Evolutionary conservation across 371 early-diverging fungal species (phyloP).

Genomic region (Saksenaea vasiformis): DNA sequence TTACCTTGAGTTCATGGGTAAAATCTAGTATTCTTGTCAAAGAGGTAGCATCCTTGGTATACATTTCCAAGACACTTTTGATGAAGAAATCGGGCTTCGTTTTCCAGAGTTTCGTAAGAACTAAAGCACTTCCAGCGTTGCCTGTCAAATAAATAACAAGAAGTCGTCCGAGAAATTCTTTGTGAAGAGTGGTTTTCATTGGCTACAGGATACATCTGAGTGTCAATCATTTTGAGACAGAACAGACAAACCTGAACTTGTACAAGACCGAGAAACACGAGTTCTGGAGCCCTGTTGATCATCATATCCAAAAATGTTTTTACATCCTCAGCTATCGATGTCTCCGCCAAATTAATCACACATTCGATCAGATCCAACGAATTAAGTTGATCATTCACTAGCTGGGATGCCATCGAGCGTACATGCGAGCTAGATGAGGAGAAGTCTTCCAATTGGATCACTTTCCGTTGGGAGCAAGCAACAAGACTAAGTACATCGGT

Average conservation of each 20-base stretch:
- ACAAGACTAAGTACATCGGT: conserved; percentile 53
- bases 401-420: conserved; percentile 51
- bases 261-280: conserved; percentile 75
- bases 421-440: conserved; percentile 48
- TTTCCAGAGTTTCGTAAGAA: conserved; percentile 78
- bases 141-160: conserved; percentile 70
- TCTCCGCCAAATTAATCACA: conserved; percentile 65
- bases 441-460: conserved; percentile 59
- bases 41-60: conserved; percentile 70
- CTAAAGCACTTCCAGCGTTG: conserved; percentile 68
- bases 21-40: conserved; percentile 81
- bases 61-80: conserved; percentile 71
- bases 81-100: conserved; percentile 62
- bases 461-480: conserved; percentile 47
- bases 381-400: conserved; percentile 70
- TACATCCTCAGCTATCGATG: conserved; percentile 64
- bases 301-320: conserved; percentile 68
- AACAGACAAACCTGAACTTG: conserved; percentile 56
- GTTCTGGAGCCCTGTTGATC: conserved; percentile 71
- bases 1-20: conserved; percentile 81
- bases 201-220: conserved; percentile 26
- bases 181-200: conserved; percentile 64
- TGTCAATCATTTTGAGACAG: not conserved
- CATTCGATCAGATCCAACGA: conserved; percentile 76
- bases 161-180: conserved; percentile 69